Base-by-base conservation (phyloP, 306 rosid species). In the Acacia confusa region DNA sequence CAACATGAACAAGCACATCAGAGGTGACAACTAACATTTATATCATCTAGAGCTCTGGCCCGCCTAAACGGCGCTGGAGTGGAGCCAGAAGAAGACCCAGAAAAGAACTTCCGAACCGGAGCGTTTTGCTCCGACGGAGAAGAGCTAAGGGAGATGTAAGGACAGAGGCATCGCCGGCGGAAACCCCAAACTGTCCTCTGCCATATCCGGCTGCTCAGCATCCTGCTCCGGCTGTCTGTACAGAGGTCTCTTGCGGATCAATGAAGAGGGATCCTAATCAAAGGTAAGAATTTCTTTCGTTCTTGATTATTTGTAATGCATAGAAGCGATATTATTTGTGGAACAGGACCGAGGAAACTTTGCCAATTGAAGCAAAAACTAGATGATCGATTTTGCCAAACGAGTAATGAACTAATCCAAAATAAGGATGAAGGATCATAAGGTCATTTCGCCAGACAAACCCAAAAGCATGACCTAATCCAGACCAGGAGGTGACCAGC, bases 61-160 rank as follows among this genome's bases (percentile, higher is more conserved):
- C 9, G 9, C 75, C n/a, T 70, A 70, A 25, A 44, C 38, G 55
- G 25, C 34, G 12, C 57, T 3, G 17, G 6, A 12, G 36, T n/a
- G 38, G 57, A 22, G 32, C 8, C 0, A 40, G 53, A 69, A 69
- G 74, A 57, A 45, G 70, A 64, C 27, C 27, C 48, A 70, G 77
- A 63, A 65, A 78, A 84, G 76, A 78, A 34, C 24, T 53, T 58
- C 30, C 72, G 7, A 55, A 64, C 25, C 38, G 73, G 55, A 50
- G 81, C 61, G 30, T 70, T 43, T 24, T 43, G 75, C 14, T 43
- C 22, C 13, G 32, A 6, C 28, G 36, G 57, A 70, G 75, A 70
- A 43, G 38, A 70, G 57, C 7, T 43, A 6, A 14, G n/a, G 57
- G 75, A 70, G 57, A 43, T 15, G 22, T 22, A 24, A 17, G 57